These are phyloP conservation scores for Hyparrhenia diplandra DNA, from an alignment of 176 grass and related monocot species.

Conservation along the genomic window DNA sequence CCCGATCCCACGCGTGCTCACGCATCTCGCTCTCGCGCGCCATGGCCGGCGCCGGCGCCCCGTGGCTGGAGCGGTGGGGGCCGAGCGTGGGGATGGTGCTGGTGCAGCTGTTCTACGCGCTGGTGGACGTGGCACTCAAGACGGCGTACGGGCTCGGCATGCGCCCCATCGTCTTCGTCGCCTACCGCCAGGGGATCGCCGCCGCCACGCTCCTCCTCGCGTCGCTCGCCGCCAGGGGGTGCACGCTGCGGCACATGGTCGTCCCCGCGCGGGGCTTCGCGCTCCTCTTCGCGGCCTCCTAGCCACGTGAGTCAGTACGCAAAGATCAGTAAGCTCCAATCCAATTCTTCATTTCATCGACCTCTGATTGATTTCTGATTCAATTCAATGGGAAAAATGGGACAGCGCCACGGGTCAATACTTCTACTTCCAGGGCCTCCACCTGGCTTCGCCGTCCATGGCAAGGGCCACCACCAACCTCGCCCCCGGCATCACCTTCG, in stretches of 20 bases:
- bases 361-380: background rate
- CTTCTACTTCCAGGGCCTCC: conserved; percentile 41
- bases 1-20: no score
- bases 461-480: conserved; percentile 52
- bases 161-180: conserved; percentile 55
- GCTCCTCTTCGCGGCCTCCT: conserved; percentile 43
- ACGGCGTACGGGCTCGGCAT: conserved; percentile 40
- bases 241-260: conserved; percentile 33
- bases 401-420: conserved; percentile 40
- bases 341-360: no score
- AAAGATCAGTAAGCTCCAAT: no score
- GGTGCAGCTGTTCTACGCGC: conserved; percentile 52
- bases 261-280: conserved; percentile 26
- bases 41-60: conserved; percentile 20
- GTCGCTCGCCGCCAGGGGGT: conserved; percentile 27
- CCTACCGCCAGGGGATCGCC: conserved; percentile 54
- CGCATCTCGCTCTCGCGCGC: no score
- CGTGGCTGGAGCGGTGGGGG: conserved; percentile 10
- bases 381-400: background rate
- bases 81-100: conserved; percentile 46
- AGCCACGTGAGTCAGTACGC: conserved; percentile 26
- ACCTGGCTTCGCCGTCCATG: conserved; percentile 49
- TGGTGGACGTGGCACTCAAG: conserved; percentile 55
- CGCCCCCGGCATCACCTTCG: conserved; percentile 39
- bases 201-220: conserved; percentile 38